Base-by-base conservation (phyloP, 495 filamentous ascomycete genomes). In the Aspergillus carlsbadensis region DNA sequence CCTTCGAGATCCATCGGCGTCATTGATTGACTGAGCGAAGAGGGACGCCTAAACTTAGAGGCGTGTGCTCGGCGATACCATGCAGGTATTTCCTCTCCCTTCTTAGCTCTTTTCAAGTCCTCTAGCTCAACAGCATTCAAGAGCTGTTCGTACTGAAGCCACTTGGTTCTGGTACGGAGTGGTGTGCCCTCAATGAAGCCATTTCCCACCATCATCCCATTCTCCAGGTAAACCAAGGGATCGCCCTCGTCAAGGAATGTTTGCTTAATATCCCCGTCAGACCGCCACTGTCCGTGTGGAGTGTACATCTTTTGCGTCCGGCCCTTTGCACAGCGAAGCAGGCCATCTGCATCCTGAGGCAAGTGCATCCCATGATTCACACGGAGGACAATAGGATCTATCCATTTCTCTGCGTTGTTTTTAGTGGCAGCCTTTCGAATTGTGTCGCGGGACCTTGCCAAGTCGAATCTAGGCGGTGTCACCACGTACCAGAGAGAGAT, bases 401-500 rank as follows among this genome's bases (percentile, higher is more conserved):
- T 20, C 39, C 52, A 67, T 11, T 3, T 37, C 20, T 24, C 14
- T 3, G 46, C 46, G 22, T n/a, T 13, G 10, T 36, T n/a, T n/a
- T n/a, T n/a, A n/a, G n/a, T n/a, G n/a, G n/a, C n/a, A n/a, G n/a
- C n/a, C n/a, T n/a, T n/a, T n/a, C n/a, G n/a, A n/a, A n/a, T n/a
- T n/a, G n/a, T n/a, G n/a, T n/a, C n/a, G n/a, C n/a, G n/a, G 10
- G 17, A 43, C 40, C 18, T 21, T 24, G 59, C n/a, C n/a, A n/a
- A n/a, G n/a, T n/a, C n/a, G 5, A 51, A 10, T 20, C 69, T 73
- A 10, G 65, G 64, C 0, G 44, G 18, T 6, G 58, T 40, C 4
- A 59, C n/a, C 14, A 70, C 59, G 20, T 69, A 56, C 2, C 67
- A 67, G 3, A 77, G 60, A 0, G 71, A 78, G 6, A 71, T 56